Evolutionary conservation across 345 rosid species (phyloP), one percentile per base, ranked within the genome.

Genomic region (Rhodamnia argentea): DNA sequence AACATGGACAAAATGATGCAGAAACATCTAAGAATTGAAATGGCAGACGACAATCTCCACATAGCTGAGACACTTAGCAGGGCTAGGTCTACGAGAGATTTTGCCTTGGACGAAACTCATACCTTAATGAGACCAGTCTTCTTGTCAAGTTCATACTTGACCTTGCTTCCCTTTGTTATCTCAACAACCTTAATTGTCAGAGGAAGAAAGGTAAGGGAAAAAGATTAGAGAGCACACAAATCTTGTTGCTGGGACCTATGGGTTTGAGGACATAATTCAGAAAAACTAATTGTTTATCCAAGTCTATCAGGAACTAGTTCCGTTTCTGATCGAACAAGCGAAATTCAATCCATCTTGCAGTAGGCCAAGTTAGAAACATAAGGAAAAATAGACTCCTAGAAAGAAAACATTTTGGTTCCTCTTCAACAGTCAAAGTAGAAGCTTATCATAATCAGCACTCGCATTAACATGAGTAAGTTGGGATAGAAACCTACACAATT

Each of bases 81-180:
- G 44, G 78, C 78, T 64, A 64, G 78, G 16, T 32, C 78, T 32
- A 64, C 44, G 6, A 32, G 78, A 64, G 78, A 64, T 16, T 64
- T 64, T 64, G 44, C 40, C 22, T 29, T 15, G 75, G 75, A 62
- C 29, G 18, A 62, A 62, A 29, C 75, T 62, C 13, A 83, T 87
- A 96, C 99, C 96, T 97, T 96, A 54, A 97, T 97, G 82, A 97
- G 89, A 84, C 99, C 99, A 1, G 98, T 96, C 92, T 94, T 97
- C 92, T 97, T 97, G 92, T 97, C 99, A 24, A 97, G 94, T 89
- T 97, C 99, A 89, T 97, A 96, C 91, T 97, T 97, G 85, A 97
- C 99, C 93, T 97, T 97, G 83, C 98, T 96, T 89, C 99, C 99
- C 82, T 97, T 97, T 55, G 99, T 88, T 85, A 97, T 97, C 96